These are phyloP conservation scores for Malus orientalis DNA, from an alignment of 306 rosid species.

Conservation along the genomic window DNA sequence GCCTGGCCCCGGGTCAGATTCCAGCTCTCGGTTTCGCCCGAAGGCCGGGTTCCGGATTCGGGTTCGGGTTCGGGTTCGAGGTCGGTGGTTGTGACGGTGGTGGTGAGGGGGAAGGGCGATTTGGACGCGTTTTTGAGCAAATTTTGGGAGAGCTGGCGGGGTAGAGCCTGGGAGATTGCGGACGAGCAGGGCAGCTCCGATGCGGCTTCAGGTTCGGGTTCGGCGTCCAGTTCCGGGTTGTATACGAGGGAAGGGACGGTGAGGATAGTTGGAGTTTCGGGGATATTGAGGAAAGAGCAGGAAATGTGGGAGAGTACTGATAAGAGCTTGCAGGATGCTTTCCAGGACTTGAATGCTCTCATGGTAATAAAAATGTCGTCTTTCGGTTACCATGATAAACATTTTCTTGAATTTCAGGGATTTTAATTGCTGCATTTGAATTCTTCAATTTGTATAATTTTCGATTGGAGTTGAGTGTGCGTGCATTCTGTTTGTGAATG, in stretches of 20 bases:
- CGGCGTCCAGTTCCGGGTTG: conserved; percentile 27
- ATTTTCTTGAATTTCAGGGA: not conserved
- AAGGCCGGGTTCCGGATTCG: conserved; percentile 24
- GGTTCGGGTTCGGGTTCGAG: conserved; percentile 9
- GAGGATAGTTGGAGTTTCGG: conserved; percentile 93
- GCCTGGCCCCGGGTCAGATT: conserved; percentile 77
- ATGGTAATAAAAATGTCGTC: conserved; percentile 72
- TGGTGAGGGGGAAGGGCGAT: conserved; percentile 82
- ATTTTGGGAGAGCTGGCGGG: conserved; percentile 82
- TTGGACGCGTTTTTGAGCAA: conserved; percentile 56
- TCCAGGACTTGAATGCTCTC: conserved; percentile 96
- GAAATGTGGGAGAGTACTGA: conserved; percentile 99
- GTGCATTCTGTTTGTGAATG: not conserved
- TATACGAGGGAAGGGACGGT: conserved; percentile 74
- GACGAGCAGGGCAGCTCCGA: not conserved
- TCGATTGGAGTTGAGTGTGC: not conserved
- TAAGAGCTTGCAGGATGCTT: conserved; percentile 91
- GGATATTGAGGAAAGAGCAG: conserved; percentile 94
- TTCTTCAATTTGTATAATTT: not conserved
- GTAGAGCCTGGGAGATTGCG: conserved; percentile 63
- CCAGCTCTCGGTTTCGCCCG: conserved; percentile 58
- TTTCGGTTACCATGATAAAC: not conserved
- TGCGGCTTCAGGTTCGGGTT: conserved; percentile 18
- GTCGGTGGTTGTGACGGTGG: conserved; percentile 55
- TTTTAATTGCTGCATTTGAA: not conserved